Base-by-base conservation (phyloP, 306 rosid species). In the Echinosophora koreensis region DNA sequence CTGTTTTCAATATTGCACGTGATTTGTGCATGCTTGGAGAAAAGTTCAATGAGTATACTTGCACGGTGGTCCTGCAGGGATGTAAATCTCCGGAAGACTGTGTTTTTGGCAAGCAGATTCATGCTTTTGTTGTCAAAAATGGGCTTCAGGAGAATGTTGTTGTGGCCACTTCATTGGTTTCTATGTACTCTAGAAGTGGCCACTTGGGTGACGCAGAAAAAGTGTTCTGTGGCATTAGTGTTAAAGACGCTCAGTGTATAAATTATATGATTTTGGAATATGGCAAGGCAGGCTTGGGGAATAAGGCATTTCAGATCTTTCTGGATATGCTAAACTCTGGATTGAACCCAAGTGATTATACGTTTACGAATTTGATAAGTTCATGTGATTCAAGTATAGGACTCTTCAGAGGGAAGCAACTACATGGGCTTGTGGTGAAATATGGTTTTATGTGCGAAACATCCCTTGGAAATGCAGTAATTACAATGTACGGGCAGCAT, bases 241-340 rank as follows among this genome's bases (percentile, higher is more conserved):
- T 17, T 69, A 75, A 79, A 64, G 92, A 88, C 83, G 76, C 71
- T 15, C 86, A 69, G 84, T 85, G 85, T 81, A 69, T 86, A 38
- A 88, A 86, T 83, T 83, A 68, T 86, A 83, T 86, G 88, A 81
- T 86, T 51, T 77, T 85, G 67, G 86, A 85, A 76, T 85, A 85
- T 76, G 88, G 84, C 27, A 88, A 82, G 73, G 88, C 76, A 9
- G 78, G 85, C 17, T 76, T 66, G 66, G 88, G 82, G 27, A 69
- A 68, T 16, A 84, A 84, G 71, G 84, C 87, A 14, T 52, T 84
- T 64, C 28, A 47, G 69, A 69, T 74, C 50, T 79, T 88, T 66
- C 58, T 69, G 17, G 74, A 86, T 49, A 70, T 86, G 75, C 41
- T 88, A n/a, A 58, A 79, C 5, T 77, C 72, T 82, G 87, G 85